These are phyloP conservation scores for Hippophae gyantsensis DNA, from an alignment of 306 rosid genomes.

Conservation along the genomic window DNA sequence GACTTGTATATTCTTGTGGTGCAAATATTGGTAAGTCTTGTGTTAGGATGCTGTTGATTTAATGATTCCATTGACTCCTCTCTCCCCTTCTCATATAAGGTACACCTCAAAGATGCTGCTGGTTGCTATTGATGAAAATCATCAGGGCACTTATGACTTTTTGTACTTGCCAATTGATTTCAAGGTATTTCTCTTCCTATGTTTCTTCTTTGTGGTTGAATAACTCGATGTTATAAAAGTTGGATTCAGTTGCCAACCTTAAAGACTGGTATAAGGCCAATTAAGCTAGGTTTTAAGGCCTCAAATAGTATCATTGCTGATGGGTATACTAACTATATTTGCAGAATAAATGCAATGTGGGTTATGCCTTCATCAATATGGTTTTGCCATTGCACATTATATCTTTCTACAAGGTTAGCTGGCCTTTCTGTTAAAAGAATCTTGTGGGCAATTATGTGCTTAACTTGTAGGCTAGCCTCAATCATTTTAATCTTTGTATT, in stretches of 20 bases:
- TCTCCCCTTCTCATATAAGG: conserved; percentile 31
- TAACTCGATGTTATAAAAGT: not conserved
- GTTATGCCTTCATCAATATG: conserved; percentile 97
- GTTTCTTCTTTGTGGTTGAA: conserved; percentile 1
- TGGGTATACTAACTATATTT: conserved; percentile 18
- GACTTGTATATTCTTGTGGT: not conserved
- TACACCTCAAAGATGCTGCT: conserved; percentile 87
- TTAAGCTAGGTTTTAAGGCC: conserved; percentile 3
- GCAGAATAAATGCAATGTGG: conserved; percentile 97
- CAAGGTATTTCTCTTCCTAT: conserved; percentile 38
- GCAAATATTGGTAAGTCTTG: not conserved
- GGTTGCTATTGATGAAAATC: conserved; percentile 89
- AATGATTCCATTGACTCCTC: conserved; percentile 4
- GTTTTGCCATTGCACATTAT: conserved; percentile 74
- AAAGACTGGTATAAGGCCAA: not conserved
- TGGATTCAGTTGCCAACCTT: not conserved
- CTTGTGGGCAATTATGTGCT: no score
- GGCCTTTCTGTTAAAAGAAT: not conserved
- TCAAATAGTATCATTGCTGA: conserved; percentile 5
- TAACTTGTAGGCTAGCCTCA: no score
- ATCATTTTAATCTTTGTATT: no score
- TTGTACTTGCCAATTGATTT: conserved; percentile 88
- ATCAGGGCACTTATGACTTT: conserved; percentile 72
- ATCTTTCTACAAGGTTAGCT: conserved; percentile 64
- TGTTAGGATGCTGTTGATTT: conserved; percentile 12